Evolutionary conservation across 441 rosid species (phyloP).

Genomic region (Dalechampia spathulata): DNA sequence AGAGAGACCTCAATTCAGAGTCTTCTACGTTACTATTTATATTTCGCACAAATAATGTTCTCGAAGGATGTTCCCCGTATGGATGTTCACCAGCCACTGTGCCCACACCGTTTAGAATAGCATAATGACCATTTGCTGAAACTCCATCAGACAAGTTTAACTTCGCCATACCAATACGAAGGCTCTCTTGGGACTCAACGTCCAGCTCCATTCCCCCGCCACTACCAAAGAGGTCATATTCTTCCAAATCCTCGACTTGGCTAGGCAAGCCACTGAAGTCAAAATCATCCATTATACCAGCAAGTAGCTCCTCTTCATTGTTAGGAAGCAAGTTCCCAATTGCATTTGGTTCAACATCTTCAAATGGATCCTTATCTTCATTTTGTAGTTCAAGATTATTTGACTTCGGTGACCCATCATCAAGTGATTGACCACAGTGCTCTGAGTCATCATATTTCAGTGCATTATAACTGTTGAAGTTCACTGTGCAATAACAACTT

Average conservation of each 20-base stretch:
- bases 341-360: conserved; percentile 41
- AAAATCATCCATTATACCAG: conserved; percentile 69
- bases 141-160: conserved; percentile 45
- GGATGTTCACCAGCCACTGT: conserved; percentile 81
- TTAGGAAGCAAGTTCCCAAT: conserved; percentile 58
- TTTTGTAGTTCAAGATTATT: conserved; percentile 29
- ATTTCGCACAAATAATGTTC: conserved; percentile 81
- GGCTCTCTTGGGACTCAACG: conserved; percentile 46
- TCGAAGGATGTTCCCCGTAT: conserved; percentile 85
- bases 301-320: conserved; percentile 74
- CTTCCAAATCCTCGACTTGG: conserved; percentile 68
- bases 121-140: conserved; percentile 35
- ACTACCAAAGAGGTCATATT: conserved; percentile 63
- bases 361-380: conserved; percentile 44
- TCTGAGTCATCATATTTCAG: conserved; percentile 46
- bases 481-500: conserved; percentile 35
- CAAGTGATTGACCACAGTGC: conserved; percentile 31
- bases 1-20: conserved; percentile 64
- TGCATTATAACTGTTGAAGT: not conserved
- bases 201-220: conserved; percentile 91
- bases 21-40: conserved; percentile 86
- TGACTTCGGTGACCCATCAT: conserved; percentile 41
- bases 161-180: conserved; percentile 36
- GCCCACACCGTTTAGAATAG: conserved; percentile 50
- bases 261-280: conserved; percentile 59